These are phyloP conservation scores for Gymnopus androsaceus DNA, from an alignment of 1,284 basidiomycete genomes.

Conservation along the genomic window DNA sequence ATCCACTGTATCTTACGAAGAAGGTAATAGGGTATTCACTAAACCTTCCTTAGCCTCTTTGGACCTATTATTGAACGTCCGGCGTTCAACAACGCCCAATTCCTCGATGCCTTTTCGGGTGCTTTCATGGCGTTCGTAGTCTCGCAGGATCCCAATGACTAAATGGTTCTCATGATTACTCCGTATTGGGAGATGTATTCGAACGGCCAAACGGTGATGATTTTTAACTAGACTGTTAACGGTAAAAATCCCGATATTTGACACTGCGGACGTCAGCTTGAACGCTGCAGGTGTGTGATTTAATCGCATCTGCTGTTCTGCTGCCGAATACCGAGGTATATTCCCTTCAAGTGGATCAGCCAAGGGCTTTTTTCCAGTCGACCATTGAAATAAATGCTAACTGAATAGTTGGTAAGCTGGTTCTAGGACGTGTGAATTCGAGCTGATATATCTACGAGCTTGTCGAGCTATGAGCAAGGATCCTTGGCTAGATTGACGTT, in stretches of 20 bases:
- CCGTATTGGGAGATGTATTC: conserved; percentile 22
- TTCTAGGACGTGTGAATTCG: too few relatives aligned
- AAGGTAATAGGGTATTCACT: too few relatives aligned
- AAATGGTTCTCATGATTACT: conserved; percentile 23
- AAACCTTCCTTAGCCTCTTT: not conserved
- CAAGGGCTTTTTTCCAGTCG: too few relatives aligned
- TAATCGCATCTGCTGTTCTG: not conserved
- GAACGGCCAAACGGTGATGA: conserved; percentile 19
- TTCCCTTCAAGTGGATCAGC: too few relatives aligned
- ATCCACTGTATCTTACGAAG: not conserved
- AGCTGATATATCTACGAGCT: too few relatives aligned
- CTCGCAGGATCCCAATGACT: conserved; percentile 25
- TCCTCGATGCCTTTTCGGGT: conserved; percentile 25
- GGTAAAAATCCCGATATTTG: conserved; percentile 2
- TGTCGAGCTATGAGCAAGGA: too few relatives aligned
- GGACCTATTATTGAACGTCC: not conserved
- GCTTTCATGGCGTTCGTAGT: conserved; percentile 25
- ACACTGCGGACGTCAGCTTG: conserved; percentile 5
- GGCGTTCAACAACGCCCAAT: conserved; percentile 25
- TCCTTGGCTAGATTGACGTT: too few relatives aligned
- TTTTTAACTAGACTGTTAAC: conserved; percentile 22
- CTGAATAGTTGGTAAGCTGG: too few relatives aligned
- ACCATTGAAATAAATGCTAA: too few relatives aligned
- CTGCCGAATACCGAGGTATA: too few relatives aligned
- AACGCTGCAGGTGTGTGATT: conserved; percentile 19